Evolutionary conservation across 2,329 filamentous ascomycete genomes (phyloP).

Genomic region (Emergomyces pasteurianus): DNA sequence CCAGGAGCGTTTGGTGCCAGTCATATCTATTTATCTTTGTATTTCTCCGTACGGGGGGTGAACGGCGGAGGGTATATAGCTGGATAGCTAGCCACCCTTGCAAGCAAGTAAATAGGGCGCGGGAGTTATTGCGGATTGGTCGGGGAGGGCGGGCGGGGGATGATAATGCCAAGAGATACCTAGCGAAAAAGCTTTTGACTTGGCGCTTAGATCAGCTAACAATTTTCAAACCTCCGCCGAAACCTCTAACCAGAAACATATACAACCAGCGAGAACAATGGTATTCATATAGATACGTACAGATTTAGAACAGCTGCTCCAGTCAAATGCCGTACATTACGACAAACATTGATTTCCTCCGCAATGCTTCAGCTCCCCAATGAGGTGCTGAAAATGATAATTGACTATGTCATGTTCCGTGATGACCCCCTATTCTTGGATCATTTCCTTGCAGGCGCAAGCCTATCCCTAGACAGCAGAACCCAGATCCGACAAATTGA

Average conservation of each 20-base stretch:
- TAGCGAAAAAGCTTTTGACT: not conserved
- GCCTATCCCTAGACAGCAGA: not conserved
- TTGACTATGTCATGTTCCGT: not conserved
- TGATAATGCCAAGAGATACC: not conserved
- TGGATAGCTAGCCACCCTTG: too few species aligned
- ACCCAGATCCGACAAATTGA: not conserved
- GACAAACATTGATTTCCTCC: not conserved
- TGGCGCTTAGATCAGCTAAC: not conserved
- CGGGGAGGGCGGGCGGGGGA: too few species aligned
- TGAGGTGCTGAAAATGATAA: not conserved
- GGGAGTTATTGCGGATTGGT: too few species aligned
- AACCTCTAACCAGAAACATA: not conserved
- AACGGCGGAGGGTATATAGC: not conserved
- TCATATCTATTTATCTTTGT: slow-evolving; percentile 13
- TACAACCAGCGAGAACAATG: not conserved
- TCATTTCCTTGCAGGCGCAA: not conserved
- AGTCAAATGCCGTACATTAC: not conserved
- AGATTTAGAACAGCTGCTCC: not conserved
- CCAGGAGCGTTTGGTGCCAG: slow-evolving; percentile 29
- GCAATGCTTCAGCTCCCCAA: not conserved
- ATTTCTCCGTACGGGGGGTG: not conserved
- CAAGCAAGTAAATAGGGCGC: too few species aligned
- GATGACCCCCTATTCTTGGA: not conserved
- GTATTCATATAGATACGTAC: not conserved
- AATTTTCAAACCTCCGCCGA: not conserved